Evolutionary conservation across 2,329 filamentous ascomycete genomes (phyloP).

Genomic region (Beauveria sp.): DNA sequence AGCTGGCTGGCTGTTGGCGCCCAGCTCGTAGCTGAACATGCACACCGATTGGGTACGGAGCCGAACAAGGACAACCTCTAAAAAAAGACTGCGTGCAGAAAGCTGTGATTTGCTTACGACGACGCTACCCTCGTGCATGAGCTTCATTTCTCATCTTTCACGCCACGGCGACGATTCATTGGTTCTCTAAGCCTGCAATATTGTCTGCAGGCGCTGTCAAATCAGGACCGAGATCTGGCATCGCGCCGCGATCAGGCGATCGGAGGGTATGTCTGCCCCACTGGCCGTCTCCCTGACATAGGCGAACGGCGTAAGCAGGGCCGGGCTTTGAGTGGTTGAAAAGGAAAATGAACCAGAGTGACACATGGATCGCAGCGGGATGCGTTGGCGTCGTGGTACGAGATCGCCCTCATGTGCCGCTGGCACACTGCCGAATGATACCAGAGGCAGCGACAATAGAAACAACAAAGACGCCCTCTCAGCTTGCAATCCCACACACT

Average conservation of each 20-base stretch:
- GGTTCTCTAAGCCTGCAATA: background rate
- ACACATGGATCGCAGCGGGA: background rate
- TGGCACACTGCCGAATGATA: background rate
- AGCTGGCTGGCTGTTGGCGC: background rate
- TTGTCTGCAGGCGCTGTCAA: background rate
- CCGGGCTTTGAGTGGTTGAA: too few relatives aligned
- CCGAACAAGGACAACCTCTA: background rate
- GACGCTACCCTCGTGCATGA: background rate
- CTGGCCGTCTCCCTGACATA: background rate
- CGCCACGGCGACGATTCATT: background rate
- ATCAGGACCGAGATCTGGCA: conserved; percentile 7
- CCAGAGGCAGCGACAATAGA: too few relatives aligned
- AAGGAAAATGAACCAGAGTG: background rate
- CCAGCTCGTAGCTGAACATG: background rate
- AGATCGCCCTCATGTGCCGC: background rate
- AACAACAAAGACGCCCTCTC: background rate
- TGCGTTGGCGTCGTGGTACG: background rate
- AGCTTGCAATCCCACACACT: background rate
- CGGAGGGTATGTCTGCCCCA: background rate
- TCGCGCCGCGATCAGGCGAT: conserved; percentile 7
- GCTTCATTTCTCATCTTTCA: background rate
- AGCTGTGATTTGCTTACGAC: too few relatives aligned
- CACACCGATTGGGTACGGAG: too few relatives aligned
- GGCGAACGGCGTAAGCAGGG: too few relatives aligned
- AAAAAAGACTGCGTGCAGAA: background rate